These are phyloP conservation scores for Cyclanthera cordifolia DNA, from an alignment of 306 rosid species.

Conservation along the genomic window DNA sequence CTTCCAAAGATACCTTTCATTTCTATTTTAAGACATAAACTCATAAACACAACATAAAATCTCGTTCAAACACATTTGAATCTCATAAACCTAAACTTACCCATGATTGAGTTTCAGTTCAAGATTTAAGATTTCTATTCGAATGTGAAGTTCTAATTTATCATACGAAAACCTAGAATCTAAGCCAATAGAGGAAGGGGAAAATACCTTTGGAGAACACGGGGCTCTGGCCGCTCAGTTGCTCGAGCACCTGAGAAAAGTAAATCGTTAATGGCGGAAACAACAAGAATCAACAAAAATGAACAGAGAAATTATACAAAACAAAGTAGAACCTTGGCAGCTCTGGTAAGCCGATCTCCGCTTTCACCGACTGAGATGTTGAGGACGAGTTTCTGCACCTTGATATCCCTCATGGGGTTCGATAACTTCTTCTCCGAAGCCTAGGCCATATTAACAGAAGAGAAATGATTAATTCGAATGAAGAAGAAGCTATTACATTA, in stretches of 20 bases:
- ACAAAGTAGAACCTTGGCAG: slow-evolving; percentile 13
- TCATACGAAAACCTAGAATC: not conserved
- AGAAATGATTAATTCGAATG: not conserved
- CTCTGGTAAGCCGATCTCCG: slow-evolving; percentile 21
- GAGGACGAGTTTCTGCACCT: slow-evolving; percentile 20
- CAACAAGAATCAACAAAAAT: too few species aligned
- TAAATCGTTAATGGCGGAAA: not conserved
- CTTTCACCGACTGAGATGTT: slow-evolving; percentile 22
- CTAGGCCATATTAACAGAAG: not conserved
- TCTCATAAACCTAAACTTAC: too few species aligned
- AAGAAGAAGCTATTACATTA: too few species aligned
- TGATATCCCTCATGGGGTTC: slow-evolving; percentile 20
- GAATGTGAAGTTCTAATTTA: not conserved
- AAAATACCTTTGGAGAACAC: slow-evolving; percentile 45
- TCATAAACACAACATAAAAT: too few species aligned
- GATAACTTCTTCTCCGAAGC: slow-evolving; percentile 22
- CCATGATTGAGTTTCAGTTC: not conserved
- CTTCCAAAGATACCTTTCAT: not conserved
- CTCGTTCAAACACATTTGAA: not conserved
- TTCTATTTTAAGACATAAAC: not conserved
- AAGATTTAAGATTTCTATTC: not conserved
- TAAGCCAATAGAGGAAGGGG: not conserved
- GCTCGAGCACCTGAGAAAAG: slow-evolving; percentile 50
- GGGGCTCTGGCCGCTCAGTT: slow-evolving; percentile 64
- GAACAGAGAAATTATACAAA: not conserved